These are phyloP conservation scores for Yamadazyma spencermartinsiae DNA, from an alignment of 1,139 yeast genomes.

Conservation along the genomic window DNA sequence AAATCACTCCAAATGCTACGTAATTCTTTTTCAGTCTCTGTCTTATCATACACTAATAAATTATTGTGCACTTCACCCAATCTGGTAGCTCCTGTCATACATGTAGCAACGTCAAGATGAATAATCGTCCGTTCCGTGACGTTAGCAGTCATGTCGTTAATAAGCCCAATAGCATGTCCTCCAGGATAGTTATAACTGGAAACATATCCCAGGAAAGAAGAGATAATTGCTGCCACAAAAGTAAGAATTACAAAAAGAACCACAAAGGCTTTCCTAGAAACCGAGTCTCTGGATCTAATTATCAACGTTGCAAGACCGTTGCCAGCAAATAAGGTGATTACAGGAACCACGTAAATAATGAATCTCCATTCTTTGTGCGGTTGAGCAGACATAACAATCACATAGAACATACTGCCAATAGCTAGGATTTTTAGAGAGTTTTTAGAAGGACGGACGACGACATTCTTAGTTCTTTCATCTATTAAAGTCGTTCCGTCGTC, in stretches of 20 bases:
- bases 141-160: slow-evolving; percentile 47
- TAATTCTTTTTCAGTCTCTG: slow-evolving; percentile 52
- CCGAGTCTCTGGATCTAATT: slow-evolving; percentile 3
- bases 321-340: slow-evolving; percentile 65
- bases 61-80: slow-evolving; percentile 60
- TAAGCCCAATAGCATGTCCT: slow-evolving; percentile 63
- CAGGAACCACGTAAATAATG: slow-evolving; percentile 72
- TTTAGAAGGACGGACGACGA: slow-evolving; percentile 33
- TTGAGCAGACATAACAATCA: slow-evolving; percentile 68
- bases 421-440: slow-evolving; percentile 36
- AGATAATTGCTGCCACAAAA: slow-evolving; percentile 33
- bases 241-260: slow-evolving; percentile 29
- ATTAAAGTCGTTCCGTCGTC: slow-evolving; percentile 20
- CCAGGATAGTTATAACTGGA: slow-evolving; percentile 89
- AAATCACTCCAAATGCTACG: slow-evolving; percentile 51
- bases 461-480: slow-evolving; percentile 19
- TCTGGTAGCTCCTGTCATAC: slow-evolving; percentile 84
- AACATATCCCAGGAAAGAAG: slow-evolving; percentile 55
- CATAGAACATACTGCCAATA: slow-evolving; percentile 51
- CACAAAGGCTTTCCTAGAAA: slow-evolving; percentile 21
- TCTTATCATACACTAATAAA: slow-evolving; percentile 66
- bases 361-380: slow-evolving; percentile 97
- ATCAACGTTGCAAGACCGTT: slow-evolving; percentile 50
- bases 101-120: slow-evolving; percentile 77
- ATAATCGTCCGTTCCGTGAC: slow-evolving; percentile 30